Evolutionary conservation across 305 asterid genomes (phyloP), one percentile per base, ranked within the genome.

Genomic region (Nicotiana rustica): DNA sequence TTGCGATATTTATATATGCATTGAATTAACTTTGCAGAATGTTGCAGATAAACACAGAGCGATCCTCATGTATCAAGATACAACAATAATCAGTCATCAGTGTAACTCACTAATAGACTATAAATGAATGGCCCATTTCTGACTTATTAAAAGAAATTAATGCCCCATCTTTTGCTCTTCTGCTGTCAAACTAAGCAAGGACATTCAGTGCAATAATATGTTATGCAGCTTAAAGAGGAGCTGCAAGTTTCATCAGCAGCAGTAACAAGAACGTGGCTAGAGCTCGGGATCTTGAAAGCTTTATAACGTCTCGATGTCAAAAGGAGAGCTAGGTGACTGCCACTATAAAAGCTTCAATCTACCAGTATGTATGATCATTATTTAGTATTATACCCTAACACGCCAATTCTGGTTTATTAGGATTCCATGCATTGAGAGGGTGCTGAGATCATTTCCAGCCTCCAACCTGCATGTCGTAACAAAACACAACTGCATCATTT

Each of bases 261-360:
- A 41, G 49, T 10, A 41, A 41, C 10, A 41, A 41, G 49, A 41
- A 41, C 49, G 49, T 41, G 49, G 49, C 25, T 25, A 25, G 25
- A 38, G n/a, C 15, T 70, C 77, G 10, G 77, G 77, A 69, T 41
- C 77, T 41, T 5, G 36, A 44, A 70, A 70, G 62, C 61, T 73
- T 47, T 70, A 70, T 70, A 70, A n/a, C 57, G 36, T 44, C 36
- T 70, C 10, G 19, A 70, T 38, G 77, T 38, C 77, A 36, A 36
- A 38, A 69, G 10, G 19, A 47, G 57, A 21, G 21, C 61, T 6
- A 21, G 61, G 38, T 12, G 62, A 21, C 41, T 47, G 62, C 78
- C 36, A 13, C 61, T 21, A 71, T 47, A 71, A 47, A 47, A 47
- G 61, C 38, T 12, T 71, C 38, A 33, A 44, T 71, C 13, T 18